Percentiles rank a stretch among this genome's conserved stretches.
Evolutionary conservation across 352 stramenopile genomes (phyloP).

Genomic region (Globisporangium spiculum): DNA sequence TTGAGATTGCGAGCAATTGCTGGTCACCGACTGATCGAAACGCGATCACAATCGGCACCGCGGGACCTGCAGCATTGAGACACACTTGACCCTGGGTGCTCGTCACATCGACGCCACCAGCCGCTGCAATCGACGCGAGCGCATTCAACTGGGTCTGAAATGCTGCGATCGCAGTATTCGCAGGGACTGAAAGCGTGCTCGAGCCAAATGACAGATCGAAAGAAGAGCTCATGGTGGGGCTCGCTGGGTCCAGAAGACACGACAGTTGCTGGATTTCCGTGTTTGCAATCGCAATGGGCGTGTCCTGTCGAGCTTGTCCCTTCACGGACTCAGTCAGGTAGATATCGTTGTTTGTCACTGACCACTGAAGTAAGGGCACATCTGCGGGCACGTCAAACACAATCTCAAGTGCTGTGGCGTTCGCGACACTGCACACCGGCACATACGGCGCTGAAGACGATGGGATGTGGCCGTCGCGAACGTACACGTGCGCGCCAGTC

Average conservation of each 20-base stretch:
- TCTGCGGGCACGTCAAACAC: constrained; percentile 63
- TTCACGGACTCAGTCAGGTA: constrained; percentile 61
- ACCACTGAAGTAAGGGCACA: constrained; percentile 52
- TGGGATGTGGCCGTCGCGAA: constrained; percentile 21
- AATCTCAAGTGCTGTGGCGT: constrained; percentile 37
- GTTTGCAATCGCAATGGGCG: constrained; percentile 49
- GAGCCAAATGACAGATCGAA: constrained; percentile 55
- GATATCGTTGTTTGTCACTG: constrained; percentile 50
- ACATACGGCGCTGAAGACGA: constrained; percentile 30
- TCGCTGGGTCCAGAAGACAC: constrained; percentile 44
- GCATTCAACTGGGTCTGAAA: constrained; percentile 56
- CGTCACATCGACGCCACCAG: constrained; percentile 52
- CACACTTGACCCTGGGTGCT: constrained; percentile 37
- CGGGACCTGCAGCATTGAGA: constrained; percentile 21
- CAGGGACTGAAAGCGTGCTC: constrained; percentile 31
- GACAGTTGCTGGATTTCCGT: constrained; percentile 48
- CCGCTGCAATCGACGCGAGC: constrained; percentile 30
- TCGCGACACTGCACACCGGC: constrained; percentile 60
- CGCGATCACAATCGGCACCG: constrained; percentile 32
- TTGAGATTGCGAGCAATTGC: constrained; percentile 29
- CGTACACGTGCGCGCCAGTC: constrained; percentile 45
- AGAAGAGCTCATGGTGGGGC: constrained; percentile 22
- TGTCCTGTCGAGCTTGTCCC: constrained; percentile 30
- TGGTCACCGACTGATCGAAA: constrained; percentile 54
- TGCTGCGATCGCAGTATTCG: constrained; percentile 27